These are phyloP conservation scores for Saccharomyces hybrid DNA, from an alignment of 1,139 yeast genomes.

Conservation along the genomic window DNA sequence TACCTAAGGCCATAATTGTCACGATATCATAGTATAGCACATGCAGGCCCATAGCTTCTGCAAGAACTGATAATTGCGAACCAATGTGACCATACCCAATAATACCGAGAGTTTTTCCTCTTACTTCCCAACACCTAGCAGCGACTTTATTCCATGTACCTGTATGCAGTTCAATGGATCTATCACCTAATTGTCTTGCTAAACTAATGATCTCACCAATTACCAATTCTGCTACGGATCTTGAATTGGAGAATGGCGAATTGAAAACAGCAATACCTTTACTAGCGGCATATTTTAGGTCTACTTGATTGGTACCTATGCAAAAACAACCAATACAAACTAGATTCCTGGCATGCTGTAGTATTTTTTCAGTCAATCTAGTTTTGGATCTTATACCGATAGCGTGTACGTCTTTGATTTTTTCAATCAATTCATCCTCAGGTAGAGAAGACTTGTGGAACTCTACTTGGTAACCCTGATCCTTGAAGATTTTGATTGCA, in stretches of 20 bases:
- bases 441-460: conserved; percentile 82
- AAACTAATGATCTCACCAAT: conserved; percentile 89
- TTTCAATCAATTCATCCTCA: conserved; percentile 91
- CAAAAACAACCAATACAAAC: conserved; percentile 96
- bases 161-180: conserved; percentile 91
- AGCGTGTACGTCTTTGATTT: conserved; percentile 89
- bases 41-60: conserved; percentile 97
- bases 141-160: conserved; percentile 98
- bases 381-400: conserved; percentile 98
- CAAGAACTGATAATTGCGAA: conserved; percentile 89
- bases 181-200: conserved; percentile 95
- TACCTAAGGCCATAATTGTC: conserved; percentile 95
- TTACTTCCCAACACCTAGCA: conserved; percentile 95
- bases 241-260: conserved; percentile 96
- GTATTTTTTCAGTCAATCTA: conserved; percentile 67
- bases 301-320: conserved; percentile 98
- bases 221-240: conserved; percentile 97
- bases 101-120: conserved; percentile 97
- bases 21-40: conserved; percentile 86
- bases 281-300: conserved; percentile 83
- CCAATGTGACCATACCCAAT: conserved; percentile 99
- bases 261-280: conserved; percentile 94
- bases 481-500: conserved; percentile 75
- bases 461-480: conserved; percentile 96
- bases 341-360: conserved; percentile 80